Evolutionary conservation across 257 asterid species (phyloP), one percentile per base, ranked within the genome.

Genomic region (Eustoma russellianum): DNA sequence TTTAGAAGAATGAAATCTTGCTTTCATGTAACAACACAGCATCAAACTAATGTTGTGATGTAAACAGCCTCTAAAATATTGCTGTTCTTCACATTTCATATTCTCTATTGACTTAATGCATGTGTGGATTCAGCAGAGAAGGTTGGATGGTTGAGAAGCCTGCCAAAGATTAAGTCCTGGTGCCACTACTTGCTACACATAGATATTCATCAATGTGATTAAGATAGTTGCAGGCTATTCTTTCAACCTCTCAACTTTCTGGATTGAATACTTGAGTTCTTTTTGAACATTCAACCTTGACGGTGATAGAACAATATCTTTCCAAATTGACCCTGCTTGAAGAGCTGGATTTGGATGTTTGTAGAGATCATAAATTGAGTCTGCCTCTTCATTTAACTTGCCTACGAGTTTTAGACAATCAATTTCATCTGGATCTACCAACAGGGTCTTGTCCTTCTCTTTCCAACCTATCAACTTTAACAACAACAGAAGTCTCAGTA

Each of bases 371-470:
- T 77, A 79, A 33, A 91, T 85, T 55, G 84, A 80, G 64, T 81
- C 89, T 33, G 93, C 94, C 9, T 71, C 77, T 15, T 74, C 95
- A 18, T 85, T 80, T 72, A 84, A 67, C 68, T 75, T 67, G 55
- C 83, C 79, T 34, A 80, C 76, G 38, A 70, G 62, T 57, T 79
- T 74, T 64, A 91, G 41, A 53, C 77, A 70, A 38, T 66, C 57
- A 57, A 91, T 90, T 76, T 90, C 98, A 50, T 86, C 92, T 43
- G 85, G 95, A 35, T 90, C 98, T 9, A 90, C 98, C 88, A 86
- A 61, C 74, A 90, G 65, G 16, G 73, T 86, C 83, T 75, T 90
- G 63, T 90, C 95, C 55, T 76, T 86, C 73, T 82, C 96, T 69
- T 87, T 87, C 94, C 95, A 82, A 52, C 94, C 98, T 78, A 91